Conservation (phyloP, 495 filamentous ascomycete genomes). For the Rusavskia elegans region DNA sequence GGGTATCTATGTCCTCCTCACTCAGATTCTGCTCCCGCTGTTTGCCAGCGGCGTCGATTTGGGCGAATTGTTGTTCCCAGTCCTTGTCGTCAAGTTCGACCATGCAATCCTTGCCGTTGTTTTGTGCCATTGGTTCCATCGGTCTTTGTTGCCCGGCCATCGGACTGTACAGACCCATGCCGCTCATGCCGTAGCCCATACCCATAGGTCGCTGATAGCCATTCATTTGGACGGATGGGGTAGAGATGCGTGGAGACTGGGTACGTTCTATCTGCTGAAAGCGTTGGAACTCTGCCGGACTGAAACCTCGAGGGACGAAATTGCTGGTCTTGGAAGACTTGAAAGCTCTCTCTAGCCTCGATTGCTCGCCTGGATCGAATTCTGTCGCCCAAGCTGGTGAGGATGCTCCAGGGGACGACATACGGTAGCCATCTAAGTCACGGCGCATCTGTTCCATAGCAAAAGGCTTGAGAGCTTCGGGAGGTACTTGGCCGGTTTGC, state of each 20-base stretch:
- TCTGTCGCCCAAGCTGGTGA: constrained; percentile 55
- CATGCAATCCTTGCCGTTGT: constrained; percentile 81
- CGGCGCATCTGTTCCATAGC: constrained; percentile 55
- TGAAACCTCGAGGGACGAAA: constrained; percentile 45
- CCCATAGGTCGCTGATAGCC: constrained; percentile 49
- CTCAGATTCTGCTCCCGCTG: constrained; percentile 18
- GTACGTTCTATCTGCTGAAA: constrained; percentile 58
- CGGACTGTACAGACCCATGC: constrained; percentile 24
- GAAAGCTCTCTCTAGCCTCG: constrained; percentile 69
- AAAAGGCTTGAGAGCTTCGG: constrained; percentile 37
- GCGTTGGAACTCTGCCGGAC: constrained; percentile 68
- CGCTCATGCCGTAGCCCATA: constrained; percentile 37
- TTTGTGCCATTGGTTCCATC: constrained; percentile 31
- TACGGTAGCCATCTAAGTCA: constrained; percentile 45
- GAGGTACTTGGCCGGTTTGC: constrained; percentile 44
- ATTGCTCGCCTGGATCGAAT: constrained; percentile 51
- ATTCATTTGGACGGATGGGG: constrained; percentile 32
- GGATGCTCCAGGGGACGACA: constrained; percentile 37
- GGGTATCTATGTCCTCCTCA: constrained; percentile 41
- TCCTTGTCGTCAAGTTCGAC: constrained; percentile 84
- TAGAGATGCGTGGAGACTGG: constrained; percentile 38
- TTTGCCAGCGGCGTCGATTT: constrained; percentile 57
- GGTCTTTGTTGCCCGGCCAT: constrained; percentile 36
- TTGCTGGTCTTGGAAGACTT: constrained; percentile 31
- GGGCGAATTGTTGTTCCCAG: constrained; percentile 91